A percentile compares a stretch with the other conserved stretches of the same genome.
These are phyloP conservation scores for Solanum chiquidenum DNA, from an alignment of 257 asterid genomes.

Conservation along the genomic window DNA sequence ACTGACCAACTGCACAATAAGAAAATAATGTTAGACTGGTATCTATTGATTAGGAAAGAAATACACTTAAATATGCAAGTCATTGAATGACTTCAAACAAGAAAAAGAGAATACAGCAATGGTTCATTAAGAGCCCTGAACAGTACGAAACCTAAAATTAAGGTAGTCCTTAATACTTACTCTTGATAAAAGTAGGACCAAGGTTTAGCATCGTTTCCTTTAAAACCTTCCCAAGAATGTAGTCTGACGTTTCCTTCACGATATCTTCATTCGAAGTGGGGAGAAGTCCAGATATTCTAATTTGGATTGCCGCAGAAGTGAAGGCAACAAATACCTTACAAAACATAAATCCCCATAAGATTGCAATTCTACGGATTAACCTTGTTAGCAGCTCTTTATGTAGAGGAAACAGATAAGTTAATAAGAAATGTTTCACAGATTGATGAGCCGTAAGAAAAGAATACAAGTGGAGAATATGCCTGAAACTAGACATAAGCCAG, in stretches of 20 bases:
- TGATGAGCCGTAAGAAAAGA: not conserved
- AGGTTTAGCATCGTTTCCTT: conserved; percentile 81
- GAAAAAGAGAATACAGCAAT: not conserved
- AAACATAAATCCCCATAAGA: conserved; percentile 25
- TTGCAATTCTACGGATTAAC: conserved; percentile 6
- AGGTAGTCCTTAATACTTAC: conserved; percentile 23
- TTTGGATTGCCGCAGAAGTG: conserved; percentile 63
- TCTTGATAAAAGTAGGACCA: conserved; percentile 97
- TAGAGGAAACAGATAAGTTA: not conserved
- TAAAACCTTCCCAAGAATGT: conserved; percentile 58
- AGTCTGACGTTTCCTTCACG: conserved; percentile 33
- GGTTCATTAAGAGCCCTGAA: not conserved
- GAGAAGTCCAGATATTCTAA: conserved; percentile 46
- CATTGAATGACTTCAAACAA: not conserved
- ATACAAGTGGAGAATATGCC: not conserved
- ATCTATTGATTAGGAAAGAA: not conserved
- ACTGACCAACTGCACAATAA: conserved; percentile 80
- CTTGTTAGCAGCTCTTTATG: conserved; percentile 1
- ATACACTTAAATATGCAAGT: not conserved
- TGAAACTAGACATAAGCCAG: not conserved
- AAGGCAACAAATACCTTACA: conserved; percentile 80
- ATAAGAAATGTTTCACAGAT: not conserved
- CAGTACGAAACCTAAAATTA: not conserved
- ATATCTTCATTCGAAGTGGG: conserved; percentile 31
- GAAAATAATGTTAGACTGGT: conserved; percentile 1